Evolutionary conservation across 2,329 filamentous ascomycete genomes (phyloP).

Genomic region (Orbilia javanica): DNA sequence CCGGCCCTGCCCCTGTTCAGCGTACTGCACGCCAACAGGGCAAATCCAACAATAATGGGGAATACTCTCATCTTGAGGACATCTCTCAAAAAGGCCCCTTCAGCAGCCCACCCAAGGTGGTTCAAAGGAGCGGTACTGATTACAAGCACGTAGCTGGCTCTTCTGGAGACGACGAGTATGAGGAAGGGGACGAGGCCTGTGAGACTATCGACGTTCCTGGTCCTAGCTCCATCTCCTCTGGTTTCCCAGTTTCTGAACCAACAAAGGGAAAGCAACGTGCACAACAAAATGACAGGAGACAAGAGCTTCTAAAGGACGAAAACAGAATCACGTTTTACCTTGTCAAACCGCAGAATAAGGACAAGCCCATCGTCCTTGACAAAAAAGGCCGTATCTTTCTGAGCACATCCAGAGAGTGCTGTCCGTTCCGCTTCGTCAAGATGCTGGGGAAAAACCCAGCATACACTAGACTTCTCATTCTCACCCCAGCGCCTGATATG

Average conservation of each 20-base stretch:
- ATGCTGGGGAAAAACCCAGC: slow-evolving; percentile 13
- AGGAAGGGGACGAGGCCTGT: background rate
- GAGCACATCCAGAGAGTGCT: background rate
- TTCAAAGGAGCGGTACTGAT: background rate
- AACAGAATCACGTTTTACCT: slow-evolving; percentile 8
- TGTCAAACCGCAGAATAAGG: slow-evolving; percentile 9
- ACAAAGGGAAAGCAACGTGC: background rate
- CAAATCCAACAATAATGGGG: background rate
- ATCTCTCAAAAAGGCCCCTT: background rate
- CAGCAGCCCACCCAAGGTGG: background rate
- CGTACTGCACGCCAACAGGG: background rate
- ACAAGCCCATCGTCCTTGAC: background rate
- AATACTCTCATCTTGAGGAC: background rate
- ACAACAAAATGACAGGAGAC: background rate
- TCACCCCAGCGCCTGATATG: background rate
- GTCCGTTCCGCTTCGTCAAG: background rate
- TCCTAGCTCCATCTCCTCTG: background rate
- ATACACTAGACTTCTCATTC: slow-evolving; percentile 31
- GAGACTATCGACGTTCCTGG: background rate
- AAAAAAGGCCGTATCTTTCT: background rate
- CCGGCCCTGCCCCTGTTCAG: background rate
- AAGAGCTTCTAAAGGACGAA: background rate
- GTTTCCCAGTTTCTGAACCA: background rate
- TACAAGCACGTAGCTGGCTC: background rate
- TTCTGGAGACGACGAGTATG: background rate